Conservation (phyloP, 2,329 filamentous ascomycete genomes). For the Arthroderma uncinatum region DNA sequence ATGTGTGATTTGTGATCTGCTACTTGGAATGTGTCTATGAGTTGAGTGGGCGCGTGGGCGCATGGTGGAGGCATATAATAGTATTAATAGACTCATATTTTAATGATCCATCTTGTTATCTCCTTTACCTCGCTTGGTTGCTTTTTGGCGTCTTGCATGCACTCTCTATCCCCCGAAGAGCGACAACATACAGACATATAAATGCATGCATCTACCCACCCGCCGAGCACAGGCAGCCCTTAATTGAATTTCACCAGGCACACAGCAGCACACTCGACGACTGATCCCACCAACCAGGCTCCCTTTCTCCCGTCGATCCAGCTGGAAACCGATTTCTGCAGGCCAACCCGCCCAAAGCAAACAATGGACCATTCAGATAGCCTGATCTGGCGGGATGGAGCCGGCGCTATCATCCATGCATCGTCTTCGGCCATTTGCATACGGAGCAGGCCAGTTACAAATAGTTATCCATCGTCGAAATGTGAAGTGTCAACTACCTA, state of each 20-base stretch:
- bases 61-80: conserved; percentile 1
- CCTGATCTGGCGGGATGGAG: background rate
- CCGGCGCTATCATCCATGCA: background rate
- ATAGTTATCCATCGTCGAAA: background rate
- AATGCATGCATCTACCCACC: background rate
- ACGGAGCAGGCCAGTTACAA: background rate
- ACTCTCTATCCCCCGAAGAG: background rate
- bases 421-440: background rate
- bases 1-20: conserved; percentile 1
- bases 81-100: conserved; percentile 4
- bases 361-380: background rate
- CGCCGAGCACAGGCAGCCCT: background rate
- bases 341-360: background rate
- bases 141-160: background rate
- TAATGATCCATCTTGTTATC: background rate
- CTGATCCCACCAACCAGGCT: background rate
- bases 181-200: background rate
- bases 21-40: conserved; percentile 3
- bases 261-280: background rate
- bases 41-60: conserved; percentile 3
- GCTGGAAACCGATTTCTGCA: background rate
- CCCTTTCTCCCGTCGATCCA: background rate
- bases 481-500: background rate
- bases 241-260: background rate
- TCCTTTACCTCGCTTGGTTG: background rate